Evolutionary conservation across 2,329 filamentous ascomycete species (phyloP).

Genomic region (Xylaria sp.): DNA sequence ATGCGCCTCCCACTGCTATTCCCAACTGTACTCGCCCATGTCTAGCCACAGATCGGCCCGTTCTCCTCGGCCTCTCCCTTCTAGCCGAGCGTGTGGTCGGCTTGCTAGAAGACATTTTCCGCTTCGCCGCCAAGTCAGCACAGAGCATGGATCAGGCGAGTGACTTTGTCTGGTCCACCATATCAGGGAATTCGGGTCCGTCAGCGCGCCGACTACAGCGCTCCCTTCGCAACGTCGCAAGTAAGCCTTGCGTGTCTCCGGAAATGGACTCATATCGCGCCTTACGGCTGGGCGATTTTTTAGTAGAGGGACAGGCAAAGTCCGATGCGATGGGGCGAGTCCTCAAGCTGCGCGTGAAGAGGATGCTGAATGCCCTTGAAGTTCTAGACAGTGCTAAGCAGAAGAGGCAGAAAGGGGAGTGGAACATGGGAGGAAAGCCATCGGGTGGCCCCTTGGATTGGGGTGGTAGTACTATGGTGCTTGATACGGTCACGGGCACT

Average conservation of each 20-base stretch:
- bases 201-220: conserved; percentile 24
- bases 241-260: conserved; percentile 18
- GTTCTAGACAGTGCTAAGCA: neutral
- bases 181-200: neutral
- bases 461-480: conserved; percentile 8
- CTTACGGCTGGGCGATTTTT: conserved; percentile 12
- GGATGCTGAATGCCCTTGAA: conserved; percentile 14
- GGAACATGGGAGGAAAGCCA: neutral
- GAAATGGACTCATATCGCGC: conserved; percentile 12
- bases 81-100: conserved; percentile 25
- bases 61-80: conserved; percentile 24
- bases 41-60: conserved; percentile 15
- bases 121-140: conserved; percentile 17
- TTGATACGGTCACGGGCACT: neutral
- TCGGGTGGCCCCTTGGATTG: conserved; percentile 15
- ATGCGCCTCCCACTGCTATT: neutral
- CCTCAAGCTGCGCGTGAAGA: conserved; percentile 21
- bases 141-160: conserved; percentile 15
- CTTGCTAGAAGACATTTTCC: conserved; percentile 28
- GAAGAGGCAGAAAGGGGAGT: neutral
- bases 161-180: conserved; percentile 9
- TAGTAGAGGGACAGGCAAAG: conserved; percentile 21
- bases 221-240: conserved; percentile 19
- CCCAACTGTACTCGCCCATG: neutral
- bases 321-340: conserved; percentile 14